Base-by-base conservation (phyloP, 1,139 yeast genomes). In the Taphrina deformans region DNA sequence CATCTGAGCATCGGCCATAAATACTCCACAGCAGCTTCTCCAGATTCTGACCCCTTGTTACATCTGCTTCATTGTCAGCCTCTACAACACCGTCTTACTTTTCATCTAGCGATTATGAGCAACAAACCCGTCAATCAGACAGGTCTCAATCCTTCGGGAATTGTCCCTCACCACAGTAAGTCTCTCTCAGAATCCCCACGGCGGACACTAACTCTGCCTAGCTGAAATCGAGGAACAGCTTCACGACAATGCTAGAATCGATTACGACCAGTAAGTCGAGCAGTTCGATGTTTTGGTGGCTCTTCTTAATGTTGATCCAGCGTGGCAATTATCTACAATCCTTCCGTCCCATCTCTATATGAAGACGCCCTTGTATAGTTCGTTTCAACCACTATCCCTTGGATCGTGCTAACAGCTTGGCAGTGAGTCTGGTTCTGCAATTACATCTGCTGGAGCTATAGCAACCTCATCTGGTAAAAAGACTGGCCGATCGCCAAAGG, bases 401-500 rank as follows among this genome's bases (percentile, higher is more conserved):
- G 35, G 18, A 24, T 12, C 24, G 7, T 26, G 29, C 7, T 27
- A 33, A 50, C 45, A 16, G 21, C 60, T 1, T 14, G 33, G 24
- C 29, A 56, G 63, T 69, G 99, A 93, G 79, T 84, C 83, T 73
- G 95, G 96, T 69, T 92, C 98, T 60, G 92, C 96, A 67, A 88
- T 93, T 73, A 87, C 96, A 26, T 87, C 96, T 55, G 84, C 96
- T 65, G 99, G 99, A 76, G 97, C 98, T 65, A 82, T 93, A 71
- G 88, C 93, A 79, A 98, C 99, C 66, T 91, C 86, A 79, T 90
- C 97, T 33, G 99, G 99, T 75, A 82, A 85, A 73, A 93, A 93
- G 82, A 93, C 98, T 67, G 99, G 99, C 73, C 88, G 99, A 79
- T 93, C 98, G 52, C 99, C 99, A 76, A 89, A 88, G 81, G 99